Evolutionary conservation across 768 basidiomycete genomes (phyloP).

Genomic region (Mycena latifolia): DNA sequence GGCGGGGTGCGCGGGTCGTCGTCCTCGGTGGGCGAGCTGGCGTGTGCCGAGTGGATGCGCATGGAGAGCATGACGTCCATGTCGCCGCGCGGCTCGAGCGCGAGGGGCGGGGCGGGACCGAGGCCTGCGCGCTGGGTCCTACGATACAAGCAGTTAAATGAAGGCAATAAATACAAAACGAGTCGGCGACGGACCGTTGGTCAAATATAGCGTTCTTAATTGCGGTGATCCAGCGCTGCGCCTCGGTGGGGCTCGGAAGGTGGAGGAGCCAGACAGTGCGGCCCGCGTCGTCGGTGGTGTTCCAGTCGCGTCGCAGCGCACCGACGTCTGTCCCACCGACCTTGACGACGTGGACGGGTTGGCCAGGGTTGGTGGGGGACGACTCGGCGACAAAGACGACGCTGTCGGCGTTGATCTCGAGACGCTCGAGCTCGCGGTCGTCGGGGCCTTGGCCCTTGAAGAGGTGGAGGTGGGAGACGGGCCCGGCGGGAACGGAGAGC

Average conservation of each 20-base stretch:
- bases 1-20: conserved; percentile 38
- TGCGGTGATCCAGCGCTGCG: conserved; percentile 80
- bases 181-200: conserved; percentile 63
- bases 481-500: conserved; percentile 51
- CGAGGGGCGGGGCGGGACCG: conserved; percentile 55
- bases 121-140: conserved; percentile 81
- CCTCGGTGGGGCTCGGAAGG: conserved; percentile 68
- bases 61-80: conserved; percentile 89
- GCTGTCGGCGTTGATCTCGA: conserved; percentile 82
- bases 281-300: conserved; percentile 59
- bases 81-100: conserved; percentile 79
- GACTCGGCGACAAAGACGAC: conserved; percentile 80
- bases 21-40: conserved; percentile 10
- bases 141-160: conserved; percentile 42
- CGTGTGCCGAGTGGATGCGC: conserved; percentile 56
- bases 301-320: conserved; percentile 56
- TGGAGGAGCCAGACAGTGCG: conserved; percentile 80
- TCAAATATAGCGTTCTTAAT: conserved; percentile 81
- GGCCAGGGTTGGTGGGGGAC: too few species aligned
- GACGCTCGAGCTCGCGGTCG: conserved; percentile 78
- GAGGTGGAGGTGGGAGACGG: conserved; percentile 73
- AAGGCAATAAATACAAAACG: too few species aligned
- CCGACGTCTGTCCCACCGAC: conserved; percentile 75
- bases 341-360: conserved; percentile 70
- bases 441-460: conserved; percentile 69